Conservation (phyloP, 192 early-diverging fungal genomes). For the Coemansia sp. region DNA sequence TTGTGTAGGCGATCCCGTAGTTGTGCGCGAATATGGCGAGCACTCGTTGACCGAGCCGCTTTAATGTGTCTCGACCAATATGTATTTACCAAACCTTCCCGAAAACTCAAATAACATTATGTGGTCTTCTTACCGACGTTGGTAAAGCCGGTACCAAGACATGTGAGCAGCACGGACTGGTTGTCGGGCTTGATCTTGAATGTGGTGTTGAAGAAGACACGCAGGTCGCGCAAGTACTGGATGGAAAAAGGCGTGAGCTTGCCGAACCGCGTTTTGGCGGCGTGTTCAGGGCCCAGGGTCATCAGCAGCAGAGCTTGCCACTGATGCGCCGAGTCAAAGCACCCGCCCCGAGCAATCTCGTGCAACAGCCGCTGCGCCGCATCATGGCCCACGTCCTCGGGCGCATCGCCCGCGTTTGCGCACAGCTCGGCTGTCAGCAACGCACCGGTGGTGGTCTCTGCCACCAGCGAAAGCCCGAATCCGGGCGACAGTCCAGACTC, state of each 20-base stretch:
- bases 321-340: conserved; percentile 86
- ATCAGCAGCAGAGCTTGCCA: conserved; percentile 85
- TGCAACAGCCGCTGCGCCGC: conserved; percentile 76
- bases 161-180: conserved; percentile 74
- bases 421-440: conserved; percentile 86
- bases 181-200: conserved; percentile 90
- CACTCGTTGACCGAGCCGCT: conserved; percentile 43
- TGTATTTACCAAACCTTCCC: conserved; percentile 18
- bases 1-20: conserved; percentile 20
- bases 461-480: conserved; percentile 88
- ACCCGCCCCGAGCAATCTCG: conserved; percentile 87
- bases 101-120: background rate
- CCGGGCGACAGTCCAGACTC: conserved; percentile 92
- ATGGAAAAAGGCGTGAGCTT: conserved; percentile 87
- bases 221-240: conserved; percentile 88
- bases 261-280: conserved; percentile 84
- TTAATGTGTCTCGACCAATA: background rate
- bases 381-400: conserved; percentile 85
- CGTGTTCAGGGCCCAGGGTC: conserved; percentile 90
- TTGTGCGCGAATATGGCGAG: conserved; percentile 29
- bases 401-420: conserved; percentile 74
- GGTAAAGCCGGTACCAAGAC: conserved; percentile 84
- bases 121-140: conserved; percentile 89
- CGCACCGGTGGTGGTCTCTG: conserved; percentile 83
- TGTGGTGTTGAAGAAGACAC: conserved; percentile 83